phyloP scores from a whole-genome alignment of 805 yeast genomes.

The Komagataella phaffii region DNA sequence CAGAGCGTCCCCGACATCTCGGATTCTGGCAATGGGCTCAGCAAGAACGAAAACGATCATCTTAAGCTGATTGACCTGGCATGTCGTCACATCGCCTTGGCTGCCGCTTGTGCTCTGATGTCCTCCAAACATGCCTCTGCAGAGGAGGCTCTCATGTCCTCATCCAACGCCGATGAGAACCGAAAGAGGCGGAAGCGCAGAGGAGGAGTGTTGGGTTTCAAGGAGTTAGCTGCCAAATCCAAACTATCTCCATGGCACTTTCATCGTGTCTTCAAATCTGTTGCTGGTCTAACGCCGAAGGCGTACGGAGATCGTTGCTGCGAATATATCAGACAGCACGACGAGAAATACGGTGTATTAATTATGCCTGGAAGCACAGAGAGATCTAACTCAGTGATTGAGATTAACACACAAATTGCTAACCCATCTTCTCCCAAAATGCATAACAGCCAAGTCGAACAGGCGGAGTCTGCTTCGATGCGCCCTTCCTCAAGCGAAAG shows the following conservation, averaged over 20 bases:
- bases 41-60: conserved; percentile 57
- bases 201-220: conserved; percentile 74
- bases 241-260: conserved; percentile 87
- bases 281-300: conserved; percentile 80
- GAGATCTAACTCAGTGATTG: conserved; percentile 9
- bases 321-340: conserved; percentile 32
- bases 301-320: conserved; percentile 79
- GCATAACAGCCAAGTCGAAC: not conserved
- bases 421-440: conserved; percentile 13
- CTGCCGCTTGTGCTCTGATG: conserved; percentile 40
- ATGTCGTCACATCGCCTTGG: conserved; percentile 71
- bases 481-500: not conserved
- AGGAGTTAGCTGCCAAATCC: conserved; percentile 76
- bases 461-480: not conserved
- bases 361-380: conserved; percentile 3
- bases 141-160: not conserved
- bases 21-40: conserved; percentile 12
- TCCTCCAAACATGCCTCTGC: conserved; percentile 4
- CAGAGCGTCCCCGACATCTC: conserved; percentile 1
- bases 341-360: conserved; percentile 7
- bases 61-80: conserved; percentile 61
- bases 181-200: conserved; percentile 40
- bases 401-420: conserved; percentile 18
- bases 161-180: conserved; percentile 4
- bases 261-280: conserved; percentile 78